Base-by-base conservation (phyloP, 176 grass and related monocot genomes). In the Aegilops longissima region DNA sequence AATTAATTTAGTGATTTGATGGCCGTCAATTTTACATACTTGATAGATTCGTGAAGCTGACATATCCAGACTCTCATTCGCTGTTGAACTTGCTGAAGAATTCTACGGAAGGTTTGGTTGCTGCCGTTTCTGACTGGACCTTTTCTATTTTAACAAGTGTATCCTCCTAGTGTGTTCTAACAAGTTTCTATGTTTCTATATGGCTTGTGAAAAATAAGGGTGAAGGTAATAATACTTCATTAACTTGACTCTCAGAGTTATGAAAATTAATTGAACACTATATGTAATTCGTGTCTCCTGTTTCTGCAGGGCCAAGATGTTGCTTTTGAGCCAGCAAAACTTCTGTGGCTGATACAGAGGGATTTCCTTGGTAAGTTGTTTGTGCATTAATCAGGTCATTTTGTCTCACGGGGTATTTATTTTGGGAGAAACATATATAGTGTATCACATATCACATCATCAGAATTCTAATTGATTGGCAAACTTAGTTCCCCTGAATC, bases 311-410 rank as follows among this genome's bases (percentile, higher is more conserved):
- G 97, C 18, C 92, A 96, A 88, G 92, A 96, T 94, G 80, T 94
- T 87, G 92, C 92, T 86, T 96, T 98, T 94, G 94, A 98, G 72
- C 94, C 94, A 79, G 94, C 97, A 86, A 98, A 98, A 66, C 94
- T 98, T 85, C 77, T 98, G 12, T 96, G 97, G 97, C 87, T 98
- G 83, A 98, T 98, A 71, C 97, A 98, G 80, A 91, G 92, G 62
- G 96, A 98, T 74, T 98, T 98, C 47, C 92, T 98, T 10, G 80
- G 97, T 96, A 92, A 93, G 92, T 87, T 91, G 33, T 34, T 81
- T 39, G 5, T 83, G 61, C 42, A 51, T 79, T 29, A 0, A 23
- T 33, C 51, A 49, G 12, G 16, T 14, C 21, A 77, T 78, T 66
- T 58, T 85, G 39, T 79, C 66, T 33, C 44, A 62, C 79, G 4